Evolutionary conservation across 2,329 filamentous ascomycete genomes (phyloP).

Genomic region (Pestalotiopsis sp.): DNA sequence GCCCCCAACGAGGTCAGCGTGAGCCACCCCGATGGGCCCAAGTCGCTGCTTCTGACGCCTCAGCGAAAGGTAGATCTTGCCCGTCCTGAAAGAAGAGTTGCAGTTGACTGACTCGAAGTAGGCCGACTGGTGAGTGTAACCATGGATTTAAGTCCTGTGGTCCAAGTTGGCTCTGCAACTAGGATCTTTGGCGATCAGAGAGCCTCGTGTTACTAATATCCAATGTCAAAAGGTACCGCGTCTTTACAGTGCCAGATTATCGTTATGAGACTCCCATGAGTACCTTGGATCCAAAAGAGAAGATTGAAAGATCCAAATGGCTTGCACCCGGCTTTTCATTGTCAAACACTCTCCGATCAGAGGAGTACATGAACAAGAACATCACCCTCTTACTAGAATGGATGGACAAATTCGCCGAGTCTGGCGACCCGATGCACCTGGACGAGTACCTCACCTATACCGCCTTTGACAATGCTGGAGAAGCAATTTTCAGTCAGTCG

Average conservation of each 20-base stretch:
- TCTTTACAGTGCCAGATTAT: conserved; percentile 16
- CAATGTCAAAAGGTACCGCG: conserved; percentile 13
- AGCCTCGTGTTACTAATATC: background rate
- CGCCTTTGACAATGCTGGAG: conserved; percentile 29
- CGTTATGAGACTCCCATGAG: conserved; percentile 15
- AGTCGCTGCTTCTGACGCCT: background rate
- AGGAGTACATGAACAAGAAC: conserved; percentile 10
- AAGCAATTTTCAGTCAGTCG: conserved; percentile 27
- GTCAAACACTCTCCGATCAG: conserved; percentile 28
- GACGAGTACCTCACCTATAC: conserved; percentile 20
- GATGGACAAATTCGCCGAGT: conserved; percentile 6
- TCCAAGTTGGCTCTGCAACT: background rate
- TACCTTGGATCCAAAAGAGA: conserved; percentile 14
- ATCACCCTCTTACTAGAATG: conserved; percentile 10
- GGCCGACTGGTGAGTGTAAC: background rate
- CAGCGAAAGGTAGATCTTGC: conserved; percentile 8
- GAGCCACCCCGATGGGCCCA: background rate
- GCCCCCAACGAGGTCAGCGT: conserved; percentile 7
- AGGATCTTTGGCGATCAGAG: no score
- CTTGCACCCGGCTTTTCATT: conserved; percentile 19
- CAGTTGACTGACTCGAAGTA: background rate
- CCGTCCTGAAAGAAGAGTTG: background rate
- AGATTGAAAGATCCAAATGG: conserved; percentile 12
- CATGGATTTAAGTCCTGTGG: background rate
- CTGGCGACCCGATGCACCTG: conserved; percentile 14